A percentile compares a stretch with the other conserved stretches of the same genome.
phyloP scores from a whole-genome alignment of 1,139 yeast genomes.

The Yamadazyma epiphylla region DNA sequence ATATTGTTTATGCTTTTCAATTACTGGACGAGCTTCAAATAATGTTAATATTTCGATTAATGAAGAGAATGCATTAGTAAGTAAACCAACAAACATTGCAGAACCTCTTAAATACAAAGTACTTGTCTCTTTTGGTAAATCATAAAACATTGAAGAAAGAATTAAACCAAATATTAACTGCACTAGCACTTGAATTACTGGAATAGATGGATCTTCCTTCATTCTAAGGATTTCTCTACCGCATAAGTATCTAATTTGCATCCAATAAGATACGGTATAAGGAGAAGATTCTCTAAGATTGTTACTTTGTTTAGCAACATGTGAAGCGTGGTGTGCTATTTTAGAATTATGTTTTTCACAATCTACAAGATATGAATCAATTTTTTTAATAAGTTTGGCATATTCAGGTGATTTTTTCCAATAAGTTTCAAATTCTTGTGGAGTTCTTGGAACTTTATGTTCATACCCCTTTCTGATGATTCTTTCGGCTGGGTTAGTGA shows the following conservation, averaged over 20 bases:
- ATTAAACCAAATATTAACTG: slow-evolving; percentile 58
- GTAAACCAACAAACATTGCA: slow-evolving; percentile 51
- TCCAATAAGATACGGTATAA: slow-evolving; percentile 57
- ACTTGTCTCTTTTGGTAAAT: slow-evolving; percentile 40
- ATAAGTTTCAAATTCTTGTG: slow-evolving; percentile 61
- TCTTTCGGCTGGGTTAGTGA: slow-evolving; percentile 54
- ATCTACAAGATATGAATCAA: slow-evolving; percentile 16
- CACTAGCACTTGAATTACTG: slow-evolving; percentile 57
- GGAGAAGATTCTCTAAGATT: slow-evolving; percentile 51
- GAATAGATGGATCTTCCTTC: slow-evolving; percentile 59
- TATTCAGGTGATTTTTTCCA: slow-evolving; percentile 44
- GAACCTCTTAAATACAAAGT: slow-evolving; percentile 60
- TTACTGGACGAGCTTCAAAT: slow-evolving; percentile 55
- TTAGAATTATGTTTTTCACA: slow-evolving; percentile 14
- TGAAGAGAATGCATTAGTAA: slow-evolving; percentile 55
- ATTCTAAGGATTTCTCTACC: slow-evolving; percentile 59
- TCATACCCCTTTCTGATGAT: slow-evolving; percentile 48
- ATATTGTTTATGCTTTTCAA: slow-evolving; percentile 60
- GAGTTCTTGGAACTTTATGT: slow-evolving; percentile 60
- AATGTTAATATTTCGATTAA: slow-evolving; percentile 55
- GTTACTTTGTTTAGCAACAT: slow-evolving; percentile 52
- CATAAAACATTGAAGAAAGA: slow-evolving; percentile 50
- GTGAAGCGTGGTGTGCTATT: slow-evolving; percentile 41
- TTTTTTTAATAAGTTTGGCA: slow-evolving; percentile 11
- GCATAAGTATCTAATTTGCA: slow-evolving; percentile 59